Conservation (phyloP, 768 basidiomycete species). For the Suillus sp. region DNA sequence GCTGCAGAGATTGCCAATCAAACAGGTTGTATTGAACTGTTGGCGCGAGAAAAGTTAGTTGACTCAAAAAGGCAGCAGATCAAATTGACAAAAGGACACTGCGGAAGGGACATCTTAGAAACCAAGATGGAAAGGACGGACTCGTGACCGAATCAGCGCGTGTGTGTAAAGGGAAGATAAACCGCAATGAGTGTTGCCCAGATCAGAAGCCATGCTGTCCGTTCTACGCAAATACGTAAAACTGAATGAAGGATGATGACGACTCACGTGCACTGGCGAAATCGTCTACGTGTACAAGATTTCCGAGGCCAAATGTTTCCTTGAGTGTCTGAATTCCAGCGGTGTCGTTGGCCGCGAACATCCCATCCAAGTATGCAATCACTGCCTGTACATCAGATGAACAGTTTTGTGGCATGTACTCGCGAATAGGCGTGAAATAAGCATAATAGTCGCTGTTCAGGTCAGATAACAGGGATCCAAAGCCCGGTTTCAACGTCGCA, state of each 20-base stretch:
- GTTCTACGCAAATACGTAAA: neutral
- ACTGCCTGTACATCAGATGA: conserved; percentile 71
- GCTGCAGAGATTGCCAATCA: conserved; percentile 72
- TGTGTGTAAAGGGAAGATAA: neutral
- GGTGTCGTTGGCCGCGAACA: conserved; percentile 47
- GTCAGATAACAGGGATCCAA: neutral
- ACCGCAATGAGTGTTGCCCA: neutral
- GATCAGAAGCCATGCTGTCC: neutral
- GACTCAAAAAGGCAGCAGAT: neutral
- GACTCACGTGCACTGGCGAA: conserved; percentile 57
- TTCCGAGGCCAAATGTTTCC: conserved; percentile 57
- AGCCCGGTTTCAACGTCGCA: neutral
- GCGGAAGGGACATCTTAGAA: neutral
- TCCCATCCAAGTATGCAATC: conserved; percentile 59
- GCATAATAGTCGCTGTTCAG: conserved; percentile 30
- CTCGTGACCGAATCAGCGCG: neutral
- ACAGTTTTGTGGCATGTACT: conserved; percentile 72
- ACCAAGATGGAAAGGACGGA: neutral
- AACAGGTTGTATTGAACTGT: conserved; percentile 53
- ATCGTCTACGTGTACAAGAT: conserved; percentile 64
- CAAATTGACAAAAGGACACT: neutral
- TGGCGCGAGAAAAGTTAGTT: neutral
- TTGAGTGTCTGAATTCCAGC: conserved; percentile 57
- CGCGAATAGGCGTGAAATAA: conserved; percentile 73
- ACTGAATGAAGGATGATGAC: neutral